Conservation (phyloP, 2,329 filamentous ascomycete species). For the Fusarium solani-melongenae region DNA sequence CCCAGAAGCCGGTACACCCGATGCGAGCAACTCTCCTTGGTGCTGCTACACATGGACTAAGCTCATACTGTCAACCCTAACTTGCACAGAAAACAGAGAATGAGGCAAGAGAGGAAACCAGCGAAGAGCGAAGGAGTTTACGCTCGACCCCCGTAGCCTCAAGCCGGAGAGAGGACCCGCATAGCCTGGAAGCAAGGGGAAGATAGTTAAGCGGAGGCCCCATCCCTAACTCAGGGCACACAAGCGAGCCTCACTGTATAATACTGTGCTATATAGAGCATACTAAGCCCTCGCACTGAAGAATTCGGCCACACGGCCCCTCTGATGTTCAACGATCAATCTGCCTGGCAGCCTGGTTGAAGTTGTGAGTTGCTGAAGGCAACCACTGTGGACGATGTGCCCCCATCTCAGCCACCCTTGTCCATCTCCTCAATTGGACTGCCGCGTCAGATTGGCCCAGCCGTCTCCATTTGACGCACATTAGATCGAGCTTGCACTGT, state of each 20-base stretch:
- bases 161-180: conserved; percentile 27
- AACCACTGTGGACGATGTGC: conserved; percentile 15
- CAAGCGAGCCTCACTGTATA: conserved; percentile 1
- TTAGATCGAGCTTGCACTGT: conserved; percentile 39
- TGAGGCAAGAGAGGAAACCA: not conserved
- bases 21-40: not conserved
- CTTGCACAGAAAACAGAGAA: not conserved
- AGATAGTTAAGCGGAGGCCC: conserved; percentile 31
- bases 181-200: conserved; percentile 40
- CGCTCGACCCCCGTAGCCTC: not conserved
- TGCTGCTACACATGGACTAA: not conserved
- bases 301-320: conserved; percentile 20
- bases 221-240: conserved; percentile 30
- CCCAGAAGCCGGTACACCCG: conserved; percentile 5
- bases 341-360: not conserved
- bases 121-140: not conserved
- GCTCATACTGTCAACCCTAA: not conserved
- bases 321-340: conserved; percentile 18
- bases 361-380: conserved; percentile 2
- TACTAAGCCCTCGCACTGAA: not conserved
- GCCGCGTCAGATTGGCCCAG: conserved; percentile 25
- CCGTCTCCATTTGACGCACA: conserved; percentile 30
- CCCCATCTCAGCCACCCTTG: not conserved
- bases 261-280: conserved; percentile 7
- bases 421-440: conserved; percentile 14